A percentile compares a stretch with the other conserved stretches of the same genome.
Evolutionary conservation across 768 basidiomycete genomes (phyloP).

Genomic region (Tulasnella sp.): DNA sequence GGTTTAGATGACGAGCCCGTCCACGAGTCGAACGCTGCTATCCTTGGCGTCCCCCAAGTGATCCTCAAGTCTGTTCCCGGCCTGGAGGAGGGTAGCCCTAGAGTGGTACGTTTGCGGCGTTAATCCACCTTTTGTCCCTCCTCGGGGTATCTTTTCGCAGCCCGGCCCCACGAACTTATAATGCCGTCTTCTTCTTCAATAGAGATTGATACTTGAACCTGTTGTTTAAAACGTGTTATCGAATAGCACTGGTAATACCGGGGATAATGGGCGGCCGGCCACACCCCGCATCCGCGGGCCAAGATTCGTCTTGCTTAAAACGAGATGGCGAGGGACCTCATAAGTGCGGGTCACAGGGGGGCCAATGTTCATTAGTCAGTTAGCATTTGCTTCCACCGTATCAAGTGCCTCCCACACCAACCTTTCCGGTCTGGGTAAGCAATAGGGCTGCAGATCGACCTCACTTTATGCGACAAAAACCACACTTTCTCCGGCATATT

Average conservation of each 20-base stretch:
- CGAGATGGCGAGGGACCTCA: not conserved
- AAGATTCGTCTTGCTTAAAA: not conserved
- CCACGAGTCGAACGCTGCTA: not conserved
- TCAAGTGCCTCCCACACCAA: too few relatives aligned
- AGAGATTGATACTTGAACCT: not conserved
- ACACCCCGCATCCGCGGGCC: not conserved
- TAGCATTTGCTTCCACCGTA: too few relatives aligned
- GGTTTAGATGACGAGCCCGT: not conserved
- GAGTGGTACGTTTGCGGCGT: not conserved
- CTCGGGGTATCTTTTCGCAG: not conserved
- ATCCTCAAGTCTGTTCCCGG: not conserved
- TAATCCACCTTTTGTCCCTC: too few relatives aligned
- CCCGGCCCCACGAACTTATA: not conserved
- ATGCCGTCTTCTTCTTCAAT: not conserved
- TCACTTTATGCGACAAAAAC: too few relatives aligned
- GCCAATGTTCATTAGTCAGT: not conserved
- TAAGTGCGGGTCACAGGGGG: not conserved
- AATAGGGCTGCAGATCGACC: too few relatives aligned
- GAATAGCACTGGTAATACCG: not conserved
- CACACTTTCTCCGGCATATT: not conserved
- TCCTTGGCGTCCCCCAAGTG: not conserved
- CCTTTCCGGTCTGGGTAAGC: too few relatives aligned
- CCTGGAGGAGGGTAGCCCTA: not conserved
- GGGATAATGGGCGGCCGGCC: not conserved
- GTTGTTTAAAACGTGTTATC: not conserved